These are phyloP conservation scores for Kalmanozyma brasiliensis DNA, from an alignment of 1,284 basidiomycete genomes.

Conservation along the genomic window DNA sequence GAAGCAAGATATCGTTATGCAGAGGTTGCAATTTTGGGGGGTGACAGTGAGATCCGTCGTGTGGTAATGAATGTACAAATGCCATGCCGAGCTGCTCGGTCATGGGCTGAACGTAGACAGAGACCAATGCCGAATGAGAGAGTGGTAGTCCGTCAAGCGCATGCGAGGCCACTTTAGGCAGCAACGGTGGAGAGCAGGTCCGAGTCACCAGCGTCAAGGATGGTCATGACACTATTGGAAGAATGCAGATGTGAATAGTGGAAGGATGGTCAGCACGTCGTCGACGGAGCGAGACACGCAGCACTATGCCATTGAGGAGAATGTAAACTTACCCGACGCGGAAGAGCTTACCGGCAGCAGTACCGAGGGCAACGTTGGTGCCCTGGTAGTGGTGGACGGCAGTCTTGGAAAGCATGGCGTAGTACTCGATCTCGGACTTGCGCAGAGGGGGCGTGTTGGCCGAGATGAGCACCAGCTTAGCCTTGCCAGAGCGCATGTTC, in stretches of 20 bases:
- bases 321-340: constrained; percentile 83
- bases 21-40: constrained; percentile 37
- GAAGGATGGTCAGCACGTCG: constrained; percentile 5
- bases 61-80: constrained; percentile 13
- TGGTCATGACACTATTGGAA: constrained; percentile 81
- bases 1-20: constrained; percentile 17
- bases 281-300: background rate
- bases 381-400: constrained; percentile 92
- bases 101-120: constrained; percentile 3
- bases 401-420: constrained; percentile 97
- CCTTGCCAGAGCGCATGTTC: constrained; percentile 98
- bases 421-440: constrained; percentile 99
- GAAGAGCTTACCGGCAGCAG: constrained; percentile 99
- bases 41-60: constrained; percentile 2
- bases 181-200: constrained; percentile 75
- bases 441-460: constrained; percentile 99
- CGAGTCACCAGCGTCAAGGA: constrained; percentile 95
- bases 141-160: constrained; percentile 20
- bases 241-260: background rate
- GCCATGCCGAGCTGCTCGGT: constrained; percentile 24
- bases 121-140: constrained; percentile 17
- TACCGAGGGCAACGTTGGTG: constrained; percentile 96
- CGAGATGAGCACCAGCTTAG: constrained; percentile 98
- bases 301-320: background rate
- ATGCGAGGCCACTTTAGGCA: constrained; percentile 48